A percentile compares a stretch with the other conserved stretches of the same genome.
Evolutionary conservation across 2,329 filamentous ascomycete species (phyloP).

Genomic region (Cladophialophora chaetospira): DNA sequence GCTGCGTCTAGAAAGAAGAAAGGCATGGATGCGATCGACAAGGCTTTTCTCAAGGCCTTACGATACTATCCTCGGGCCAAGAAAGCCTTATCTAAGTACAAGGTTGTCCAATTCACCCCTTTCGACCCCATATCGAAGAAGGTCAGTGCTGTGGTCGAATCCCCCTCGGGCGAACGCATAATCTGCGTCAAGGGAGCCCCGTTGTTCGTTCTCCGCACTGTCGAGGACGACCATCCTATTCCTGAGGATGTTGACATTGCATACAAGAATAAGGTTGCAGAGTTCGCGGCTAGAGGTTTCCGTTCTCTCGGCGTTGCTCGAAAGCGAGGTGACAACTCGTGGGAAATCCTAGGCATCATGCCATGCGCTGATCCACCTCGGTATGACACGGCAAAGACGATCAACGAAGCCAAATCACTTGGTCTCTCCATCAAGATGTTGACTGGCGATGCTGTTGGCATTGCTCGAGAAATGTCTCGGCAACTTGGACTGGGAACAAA

Average conservation of each 20-base stretch:
- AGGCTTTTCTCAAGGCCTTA: constrained; percentile 87
- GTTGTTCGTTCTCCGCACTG: constrained; percentile 81
- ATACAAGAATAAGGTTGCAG: constrained; percentile 90
- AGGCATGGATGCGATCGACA: constrained; percentile 89
- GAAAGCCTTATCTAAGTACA: constrained; percentile 77
- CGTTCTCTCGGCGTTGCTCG: constrained; percentile 90
- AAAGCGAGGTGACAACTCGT: constrained; percentile 77
- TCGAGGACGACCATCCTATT: constrained; percentile 81
- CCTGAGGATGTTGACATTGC: constrained; percentile 74
- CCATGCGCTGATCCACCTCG: constrained; percentile 89
- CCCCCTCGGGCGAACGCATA: constrained; percentile 79
- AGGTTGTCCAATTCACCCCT: constrained; percentile 79
- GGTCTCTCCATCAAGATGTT: constrained; percentile 95
- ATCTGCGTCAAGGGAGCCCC: constrained; percentile 90
- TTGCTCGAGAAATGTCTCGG: constrained; percentile 86
- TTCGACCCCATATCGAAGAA: constrained; percentile 96
- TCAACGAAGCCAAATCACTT: constrained; percentile 84
- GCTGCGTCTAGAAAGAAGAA: constrained; percentile 93
- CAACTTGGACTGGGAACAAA: constrained; percentile 91
- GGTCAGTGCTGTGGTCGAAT: constrained; percentile 80
- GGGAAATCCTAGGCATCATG: constrained; percentile 95
- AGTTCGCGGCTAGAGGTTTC: constrained; percentile 91
- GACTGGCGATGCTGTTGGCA: constrained; percentile 91
- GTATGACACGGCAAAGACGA: constrained; percentile 85
- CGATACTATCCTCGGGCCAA: constrained; percentile 82